Evolutionary conservation across 345 rosid genomes (phyloP).

Genomic region (Murraya paniculata): DNA sequence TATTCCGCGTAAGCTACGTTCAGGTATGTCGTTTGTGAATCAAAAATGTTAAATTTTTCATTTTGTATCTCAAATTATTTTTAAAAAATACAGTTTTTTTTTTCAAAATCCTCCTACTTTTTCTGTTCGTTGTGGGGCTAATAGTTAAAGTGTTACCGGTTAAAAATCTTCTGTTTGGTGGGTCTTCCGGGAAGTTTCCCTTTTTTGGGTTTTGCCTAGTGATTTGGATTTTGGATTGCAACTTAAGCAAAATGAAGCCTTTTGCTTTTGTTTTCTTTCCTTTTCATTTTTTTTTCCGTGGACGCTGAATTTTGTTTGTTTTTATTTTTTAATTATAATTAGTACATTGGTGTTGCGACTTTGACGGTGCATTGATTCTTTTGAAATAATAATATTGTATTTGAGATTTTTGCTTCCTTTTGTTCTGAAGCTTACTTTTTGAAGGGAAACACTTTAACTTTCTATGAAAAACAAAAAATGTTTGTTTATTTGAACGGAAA

Average conservation of each 20-base stretch:
- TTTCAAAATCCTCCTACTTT: background rate
- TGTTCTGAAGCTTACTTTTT: constrained; percentile 28
- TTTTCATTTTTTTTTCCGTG: constrained; percentile 36
- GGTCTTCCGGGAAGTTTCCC: constrained; percentile 57
- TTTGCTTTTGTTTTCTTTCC: constrained; percentile 45
- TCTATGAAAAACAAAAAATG: constrained; percentile 21
- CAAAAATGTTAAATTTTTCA: background rate
- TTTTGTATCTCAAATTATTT: background rate
- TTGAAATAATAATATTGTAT: constrained; percentile 13
- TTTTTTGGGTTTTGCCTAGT: constrained; percentile 23
- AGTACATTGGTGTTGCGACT: constrained; percentile 25
- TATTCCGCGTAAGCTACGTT: constrained; percentile 92
- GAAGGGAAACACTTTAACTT: constrained; percentile 25
- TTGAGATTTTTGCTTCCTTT: constrained; percentile 7
- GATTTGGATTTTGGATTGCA: constrained; percentile 44
- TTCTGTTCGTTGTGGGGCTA: constrained; percentile 5
- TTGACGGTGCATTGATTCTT: constrained; percentile 27
- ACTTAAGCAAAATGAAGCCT: constrained; percentile 46
- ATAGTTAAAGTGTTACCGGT: background rate
- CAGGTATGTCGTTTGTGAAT: constrained; percentile 58
- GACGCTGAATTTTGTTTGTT: constrained; percentile 44
- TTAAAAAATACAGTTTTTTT: background rate
- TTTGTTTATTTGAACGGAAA: background rate
- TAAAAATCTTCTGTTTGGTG: constrained; percentile 17
- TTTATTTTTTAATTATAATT: constrained; percentile 17